phyloP scores from a whole-genome alignment of 257 asterid genomes.

The Haberlea rhodopensis region DNA sequence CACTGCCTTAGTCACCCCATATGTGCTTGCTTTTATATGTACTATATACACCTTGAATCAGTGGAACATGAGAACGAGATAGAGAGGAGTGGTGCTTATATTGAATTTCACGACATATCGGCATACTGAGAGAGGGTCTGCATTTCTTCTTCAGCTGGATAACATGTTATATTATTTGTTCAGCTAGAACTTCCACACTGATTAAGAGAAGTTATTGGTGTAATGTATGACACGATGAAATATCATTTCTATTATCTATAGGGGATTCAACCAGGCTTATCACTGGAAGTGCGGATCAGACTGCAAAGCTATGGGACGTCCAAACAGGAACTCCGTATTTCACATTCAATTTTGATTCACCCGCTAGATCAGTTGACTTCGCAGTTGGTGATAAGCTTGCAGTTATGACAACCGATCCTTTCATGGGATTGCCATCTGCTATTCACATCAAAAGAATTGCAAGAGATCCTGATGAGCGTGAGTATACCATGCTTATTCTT shows the following conservation, averaged over 20 bases:
- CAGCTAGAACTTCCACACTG: no score
- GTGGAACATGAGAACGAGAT: background rate
- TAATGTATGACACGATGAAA: background rate
- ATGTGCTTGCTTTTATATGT: background rate
- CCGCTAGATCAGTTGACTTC: conserved; percentile 77
- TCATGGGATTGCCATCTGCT: conserved; percentile 93
- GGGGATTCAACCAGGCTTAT: conserved; percentile 81
- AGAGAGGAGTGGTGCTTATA: background rate
- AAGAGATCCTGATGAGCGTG: conserved; percentile 57
- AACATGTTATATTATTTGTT: background rate
- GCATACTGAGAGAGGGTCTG: no score
- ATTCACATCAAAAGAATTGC: conserved; percentile 77
- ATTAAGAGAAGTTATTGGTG: background rate
- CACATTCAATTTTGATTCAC: no score
- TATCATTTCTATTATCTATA: conserved; percentile 22
- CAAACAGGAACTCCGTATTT: conserved; percentile 54
- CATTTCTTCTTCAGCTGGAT: no score
- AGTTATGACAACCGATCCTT: conserved; percentile 85
- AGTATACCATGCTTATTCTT: conserved; percentile 29
- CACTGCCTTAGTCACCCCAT: background rate
- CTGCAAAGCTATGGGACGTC: conserved; percentile 84
- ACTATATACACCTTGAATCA: background rate
- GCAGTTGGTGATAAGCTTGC: conserved; percentile 78
- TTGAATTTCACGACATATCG: no score
- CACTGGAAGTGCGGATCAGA: conserved; percentile 94